Evolutionary conservation across 108 stramenopile genomes (phyloP), one percentile per base, ranked within the genome.

Genomic region (Epithemia pelagica): DNA sequence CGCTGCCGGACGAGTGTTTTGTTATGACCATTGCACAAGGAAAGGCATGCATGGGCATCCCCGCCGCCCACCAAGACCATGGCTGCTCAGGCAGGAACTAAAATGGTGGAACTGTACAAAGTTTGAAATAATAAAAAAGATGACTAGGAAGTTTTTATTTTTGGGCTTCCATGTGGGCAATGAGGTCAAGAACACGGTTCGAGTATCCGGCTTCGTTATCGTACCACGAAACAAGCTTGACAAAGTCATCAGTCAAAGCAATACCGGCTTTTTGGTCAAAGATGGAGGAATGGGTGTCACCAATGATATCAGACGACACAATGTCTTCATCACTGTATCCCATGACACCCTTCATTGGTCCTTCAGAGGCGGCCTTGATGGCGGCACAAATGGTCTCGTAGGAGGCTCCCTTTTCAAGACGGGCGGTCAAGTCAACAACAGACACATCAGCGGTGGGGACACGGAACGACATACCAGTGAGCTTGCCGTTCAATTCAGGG

Each of bases 161-260:
- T 64, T 65, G 75, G 51, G 68, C 61, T 29, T 90, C 91, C 91
- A 98, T 97, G 78, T 98, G 95, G 79, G 91, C 72, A 75, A 98
- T 96, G 52, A 97, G 84, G 73, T 97, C 95, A 37, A 96, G 61
- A 26, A 95, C 86, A 30, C 94, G 85, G 67, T 82, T 81, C 51
- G 91, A 92, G 86, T 97, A 98, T 61, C 98, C 98, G 56, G 82
- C 87, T 79, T 99, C 98, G 72, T 99, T 99, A 70, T 99, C 98
- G 69, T 98, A 99, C 96, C 97, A 99, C 19, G 94, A 88, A 21
- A 99, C 98, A 68, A 99, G 92, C 96, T 99, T 99, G 72, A 99
- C 95, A 76, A 99, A 99, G 83, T 96, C 78, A 66, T 96, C 89
- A 28, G 86, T 96, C 66, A 99, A 81, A 8, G 97, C 96, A 74